Evolutionary conservation across 2,329 filamentous ascomycete genomes (phyloP), one percentile per base, ranked within the genome.

Genomic region (Clarireedia sp.): DNA sequence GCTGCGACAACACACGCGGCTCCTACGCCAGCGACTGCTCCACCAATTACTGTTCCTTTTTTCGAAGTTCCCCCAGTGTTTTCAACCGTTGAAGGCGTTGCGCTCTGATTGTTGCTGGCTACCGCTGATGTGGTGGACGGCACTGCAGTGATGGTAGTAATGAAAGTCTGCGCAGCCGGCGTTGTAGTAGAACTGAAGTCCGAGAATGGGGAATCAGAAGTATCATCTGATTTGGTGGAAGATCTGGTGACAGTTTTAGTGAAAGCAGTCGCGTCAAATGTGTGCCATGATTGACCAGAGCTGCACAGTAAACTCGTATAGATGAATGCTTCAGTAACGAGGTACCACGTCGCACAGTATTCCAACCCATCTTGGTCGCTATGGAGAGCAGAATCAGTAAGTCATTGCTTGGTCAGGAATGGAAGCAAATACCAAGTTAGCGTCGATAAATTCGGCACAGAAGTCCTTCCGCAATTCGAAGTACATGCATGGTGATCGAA

Each of bases 311-410:
- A 19, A 16, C 43, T 48, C 16, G 51, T 54, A 12, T 41, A 54
- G 21, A 48, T 1, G n/a, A 26, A 54, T 14, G 12, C n/a, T 4
- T 29, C 43, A 7, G 51, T 19, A 10, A 48, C 44, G 7, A 54
- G 26, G 40, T 48, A 54, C 51, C 51, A 48, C 14, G 37, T 29
- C 7, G 43, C 51, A 4, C 51, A 54, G 29, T 48, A 48, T 5
- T 21, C 6, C 4, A 21, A n/a, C 14, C n/a, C 43, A 5, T 17
- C 16, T n/a, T n/a, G 38, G 5, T 6, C 17, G 10, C 38, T 41
- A 19, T 41, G 38, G 38, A 41, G 38, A 41, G 9, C n/a, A 41
- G 10, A 33, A 3, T 33, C 29, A 33, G 29, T 33, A 33, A 33
- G 10, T 12, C 29, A 12, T 33, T 10, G 29, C 29, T 33, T 33